phyloP scores from a whole-genome alignment of 352 stramenopile species.

The Bremia lactucae region DNA sequence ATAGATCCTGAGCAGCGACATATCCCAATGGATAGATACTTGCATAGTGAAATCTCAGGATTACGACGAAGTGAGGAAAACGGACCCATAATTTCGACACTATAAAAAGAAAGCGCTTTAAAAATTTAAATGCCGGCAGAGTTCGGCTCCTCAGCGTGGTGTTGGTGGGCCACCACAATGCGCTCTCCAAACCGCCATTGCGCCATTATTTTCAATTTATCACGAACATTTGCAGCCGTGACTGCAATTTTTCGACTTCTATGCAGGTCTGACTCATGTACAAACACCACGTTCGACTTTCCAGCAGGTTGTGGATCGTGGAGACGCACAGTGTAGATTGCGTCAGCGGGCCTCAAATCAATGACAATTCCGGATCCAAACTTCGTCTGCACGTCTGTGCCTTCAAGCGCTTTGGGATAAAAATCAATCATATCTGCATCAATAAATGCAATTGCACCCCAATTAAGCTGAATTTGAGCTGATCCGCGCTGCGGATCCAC shows the following conservation, averaged over 20 bases:
- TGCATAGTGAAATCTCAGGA: slow-evolving; percentile 20
- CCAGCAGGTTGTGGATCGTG: slow-evolving; percentile 27
- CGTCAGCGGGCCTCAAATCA: slow-evolving; percentile 46
- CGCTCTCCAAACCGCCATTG: slow-evolving; percentile 30
- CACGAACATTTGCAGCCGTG: slow-evolving; percentile 43
- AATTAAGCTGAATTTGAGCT: slow-evolving; percentile 56
- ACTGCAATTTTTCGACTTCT: slow-evolving; percentile 28
- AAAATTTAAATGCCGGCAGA: slow-evolving; percentile 32
- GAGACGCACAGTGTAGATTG: slow-evolving; percentile 72
- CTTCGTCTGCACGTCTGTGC: slow-evolving; percentile 69
- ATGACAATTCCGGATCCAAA: slow-evolving; percentile 59
- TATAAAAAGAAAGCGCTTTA: too few species aligned
- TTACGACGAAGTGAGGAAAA: slow-evolving; percentile 17
- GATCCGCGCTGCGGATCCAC: slow-evolving; percentile 37
- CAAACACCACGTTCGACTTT: slow-evolving; percentile 57
- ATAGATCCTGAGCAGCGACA: too few species aligned
- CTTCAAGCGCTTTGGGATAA: slow-evolving; percentile 62
- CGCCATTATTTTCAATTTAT: slow-evolving; percentile 35
- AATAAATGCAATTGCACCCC: slow-evolving; percentile 46
- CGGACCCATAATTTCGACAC: too few species aligned
- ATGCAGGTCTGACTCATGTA: slow-evolving; percentile 58
- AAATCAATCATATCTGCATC: slow-evolving; percentile 49
- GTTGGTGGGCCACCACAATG: slow-evolving; percentile 25
- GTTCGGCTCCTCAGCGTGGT: slow-evolving; percentile 35
- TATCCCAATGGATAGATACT: too few species aligned